Percentiles rank a stretch among this genome's conserved stretches.
These are phyloP conservation scores for Eucalyptus camaldulensis DNA, from an alignment of 345 rosid species.

Conservation along the genomic window DNA sequence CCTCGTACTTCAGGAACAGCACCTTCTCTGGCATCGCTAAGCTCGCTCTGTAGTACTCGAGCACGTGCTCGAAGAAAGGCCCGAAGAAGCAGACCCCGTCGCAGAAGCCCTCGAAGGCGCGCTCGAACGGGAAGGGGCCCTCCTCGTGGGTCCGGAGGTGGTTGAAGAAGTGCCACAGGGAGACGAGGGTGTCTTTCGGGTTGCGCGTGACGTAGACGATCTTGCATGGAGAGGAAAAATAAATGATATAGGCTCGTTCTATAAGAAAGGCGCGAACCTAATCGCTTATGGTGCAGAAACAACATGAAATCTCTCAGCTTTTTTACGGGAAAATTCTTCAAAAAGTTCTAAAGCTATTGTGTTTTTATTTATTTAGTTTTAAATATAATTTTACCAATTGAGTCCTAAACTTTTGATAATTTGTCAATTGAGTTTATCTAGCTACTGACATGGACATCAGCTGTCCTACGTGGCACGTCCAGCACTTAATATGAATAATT, in stretches of 20 bases:
- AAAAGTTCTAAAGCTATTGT: no score
- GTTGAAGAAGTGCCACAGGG: slow-evolving; percentile 17
- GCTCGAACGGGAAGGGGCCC: neutral
- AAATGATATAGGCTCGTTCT: neutral
- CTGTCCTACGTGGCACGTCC: fast-evolving
- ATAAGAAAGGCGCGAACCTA: neutral
- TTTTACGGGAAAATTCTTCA: fast-evolving
- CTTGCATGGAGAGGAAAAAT: neutral
- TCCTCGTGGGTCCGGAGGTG: neutral
- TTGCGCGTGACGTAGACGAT: slow-evolving; percentile 15
- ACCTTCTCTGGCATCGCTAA: neutral
- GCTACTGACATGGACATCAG: fast-evolving
- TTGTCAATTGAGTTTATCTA: no score
- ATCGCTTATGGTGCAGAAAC: neutral
- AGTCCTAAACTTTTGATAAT: fast-evolving
- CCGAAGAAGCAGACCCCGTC: slow-evolving; percentile 10
- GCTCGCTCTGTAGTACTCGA: slow-evolving; percentile 16
- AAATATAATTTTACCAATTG: fast-evolving
- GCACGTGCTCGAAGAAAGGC: slow-evolving; percentile 16
- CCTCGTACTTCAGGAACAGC: slow-evolving; percentile 23
- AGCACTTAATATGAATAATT: fast-evolving
- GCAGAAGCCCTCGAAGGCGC: slow-evolving; percentile 14
- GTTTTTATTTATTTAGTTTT: fast-evolving
- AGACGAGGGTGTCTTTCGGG: slow-evolving; percentile 16
- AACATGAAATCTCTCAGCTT: neutral